Conservation (phyloP, 768 basidiomycete genomes). For the Auriscalpium vulgare region DNA sequence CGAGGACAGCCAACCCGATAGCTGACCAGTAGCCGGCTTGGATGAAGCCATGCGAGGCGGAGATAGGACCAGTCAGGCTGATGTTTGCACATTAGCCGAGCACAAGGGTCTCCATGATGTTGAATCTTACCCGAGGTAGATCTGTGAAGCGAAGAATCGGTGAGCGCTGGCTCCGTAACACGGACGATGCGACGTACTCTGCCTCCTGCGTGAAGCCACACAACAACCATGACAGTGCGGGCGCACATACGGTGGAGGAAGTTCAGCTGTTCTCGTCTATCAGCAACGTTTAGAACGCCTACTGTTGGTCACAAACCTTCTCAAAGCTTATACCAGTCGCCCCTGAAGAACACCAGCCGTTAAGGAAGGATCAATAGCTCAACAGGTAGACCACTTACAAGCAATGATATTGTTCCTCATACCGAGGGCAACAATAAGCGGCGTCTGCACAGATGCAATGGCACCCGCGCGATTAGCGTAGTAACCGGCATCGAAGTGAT, state of each 20-base stretch:
- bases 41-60: constrained; percentile 16
- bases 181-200: background rate
- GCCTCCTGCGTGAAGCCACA: constrained; percentile 3
- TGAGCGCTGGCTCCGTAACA: too few relatives aligned
- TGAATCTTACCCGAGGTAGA: background rate
- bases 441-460: constrained; percentile 41
- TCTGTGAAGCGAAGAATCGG: background rate
- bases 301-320: constrained; percentile 30
- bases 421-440: constrained; percentile 49
- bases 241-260: constrained; percentile 4
- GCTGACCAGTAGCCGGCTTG: constrained; percentile 30
- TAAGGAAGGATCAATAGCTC: too few relatives aligned
- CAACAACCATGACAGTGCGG: background rate
- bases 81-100: too few relatives aligned
- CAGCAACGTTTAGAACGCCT: too few relatives aligned
- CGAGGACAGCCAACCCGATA: constrained; percentile 33
- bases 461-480: constrained; percentile 31
- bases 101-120: too few relatives aligned
- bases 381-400: constrained; percentile 20
- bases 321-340: constrained; percentile 37
- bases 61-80: background rate
- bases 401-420: constrained; percentile 52
- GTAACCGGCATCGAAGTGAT: constrained; percentile 16
- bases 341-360: too few relatives aligned
- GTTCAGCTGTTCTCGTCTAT: background rate